Evolutionary conservation across 208 protist species (phyloP), one percentile per base, ranked within the genome.

Genomic region (Crithidia expoeki): DNA sequence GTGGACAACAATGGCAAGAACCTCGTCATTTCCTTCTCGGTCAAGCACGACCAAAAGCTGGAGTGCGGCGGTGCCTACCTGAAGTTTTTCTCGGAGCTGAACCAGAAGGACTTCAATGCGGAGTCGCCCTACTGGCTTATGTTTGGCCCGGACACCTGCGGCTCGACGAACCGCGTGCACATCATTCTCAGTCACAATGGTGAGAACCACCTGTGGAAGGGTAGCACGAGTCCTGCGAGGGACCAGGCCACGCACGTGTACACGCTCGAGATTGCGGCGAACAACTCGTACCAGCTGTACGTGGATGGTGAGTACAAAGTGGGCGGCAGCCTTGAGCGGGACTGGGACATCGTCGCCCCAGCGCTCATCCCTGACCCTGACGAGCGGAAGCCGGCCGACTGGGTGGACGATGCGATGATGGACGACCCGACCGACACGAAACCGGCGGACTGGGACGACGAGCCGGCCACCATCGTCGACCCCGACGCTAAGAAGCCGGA

Each of bases 141-240:
- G 97, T 98, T 98, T 72, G 98, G 97, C 59, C 96, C 97, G 46
- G 98, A 99, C 85, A 81, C 90, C 56, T 99, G 97, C 67, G 96
- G 96, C 58, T 14, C 36, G 19, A 75, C 21, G 10, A 91, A 84
- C 42, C 88, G 86, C 65, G 72, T 98, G 32, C 96, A 98, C 80
- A 83, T 98, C 44, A 98, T 99, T 81, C 84, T 98, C 38, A 85
- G 90, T 71, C 93, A 98, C 86, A 95, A 98, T 17, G 97, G 94
- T 40, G 79, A 83, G 59, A 98, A 98, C 79, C 72, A 89, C 51
- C 72, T 94, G 56, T 95, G 91, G 84, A 98, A 94, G 67, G 86
- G 84, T 56, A 60, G 66, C 30, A 42, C 89, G n/a, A 46, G 21
- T 25, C 79, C 68, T 44, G 79, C 87, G 51, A 56, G 61, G 10